Base-by-base conservation (phyloP, 768 basidiomycete genomes). In the Xanthoconium purpureum region DNA sequence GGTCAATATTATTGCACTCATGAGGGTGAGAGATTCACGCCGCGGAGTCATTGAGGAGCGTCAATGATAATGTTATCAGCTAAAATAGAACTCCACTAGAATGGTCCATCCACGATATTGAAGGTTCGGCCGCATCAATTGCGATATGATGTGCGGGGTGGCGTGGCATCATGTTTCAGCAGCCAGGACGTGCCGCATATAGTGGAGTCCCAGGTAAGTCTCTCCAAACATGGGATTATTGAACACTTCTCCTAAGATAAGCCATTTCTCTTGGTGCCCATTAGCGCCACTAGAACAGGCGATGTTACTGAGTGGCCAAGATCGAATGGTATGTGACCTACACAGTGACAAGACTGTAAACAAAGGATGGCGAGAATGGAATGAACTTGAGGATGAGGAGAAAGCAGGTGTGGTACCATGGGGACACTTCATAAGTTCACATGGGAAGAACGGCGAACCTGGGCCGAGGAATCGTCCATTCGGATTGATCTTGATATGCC, bases 171-270 rank as follows among this genome's bases (percentile, higher is more conserved):
- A 24, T 54, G 32, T 24, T 0, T 2, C 2, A 43, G 40, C 42
- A 38, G 54, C 82, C 83, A 87, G 71, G 84, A 87, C 36, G 79
- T 75, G 20, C 84, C 84, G 59, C 85, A 86, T n/a, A 71, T 67
- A 2, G 74, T 47, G 6, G 82, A 84, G 65, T 82, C 77, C 68
- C 72, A 86, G 18, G 55, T 55, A 36, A 61, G 43, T 29, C 49
- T 61, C 24, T 24, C 24, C 4, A 4, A 24, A 24, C 24, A 24
- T 24, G 4, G 24, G 24, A 24, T 24, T 24, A 24, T 24, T 24
- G 58, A 57, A 72, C 48, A 75, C 62, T 36, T 61, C 63, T 8
- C 68, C 69, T 57, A 75, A 70, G 38, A 67, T 71, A n/a, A 63
- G 52, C 59, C 60, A 75, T 58, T 68, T 71, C 14, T 54, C 57